Evolutionary conservation across 306 rosid genomes (phyloP), one percentile per base, ranked within the genome.

Genomic region (Spatholobus suberectus): DNA sequence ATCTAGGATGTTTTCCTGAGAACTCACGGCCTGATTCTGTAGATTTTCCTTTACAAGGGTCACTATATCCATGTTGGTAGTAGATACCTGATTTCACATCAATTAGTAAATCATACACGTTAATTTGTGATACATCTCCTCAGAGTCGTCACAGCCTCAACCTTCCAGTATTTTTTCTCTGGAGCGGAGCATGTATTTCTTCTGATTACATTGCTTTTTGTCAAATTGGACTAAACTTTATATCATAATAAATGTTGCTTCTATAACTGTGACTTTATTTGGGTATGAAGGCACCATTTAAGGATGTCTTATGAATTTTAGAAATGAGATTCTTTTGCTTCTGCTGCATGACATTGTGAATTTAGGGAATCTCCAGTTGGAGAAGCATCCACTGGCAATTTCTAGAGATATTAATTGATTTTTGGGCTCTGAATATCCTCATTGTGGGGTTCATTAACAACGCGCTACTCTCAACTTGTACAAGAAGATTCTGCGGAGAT

Each of bases 41-140:
- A 52, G 80, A 63, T 51, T 74, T 74, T 65, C 58, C 26, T 81
- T 52, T 74, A 15, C 32, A 44, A 35, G 24, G 65, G 11, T 35
- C 41, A 3, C 15, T 26, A 29, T 58, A 29, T 21, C 65, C 66
- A 59, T 58, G 35, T 68, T 32, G 66, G 65, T 76, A 46, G 49
- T 40, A 77, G 74, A 46, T 58, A 40, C 43, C n/a, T 57, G 79
- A 55, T 34, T 82, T 72, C 61, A 52, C 81, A 82, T 32, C 65
- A 82, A 21, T 68, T 34, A 4, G 34, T 43, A 9, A 15, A 73
- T 79, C 65, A 68, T 26, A 37, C 69, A 13, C 26, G 51, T 52
- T 70, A 44, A 47, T 67, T 55, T 46, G 18, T 75, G 73, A 54
- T 57, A 52, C 35, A 14, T 23, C 47, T 71, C 37, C 73, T 72